Percentiles rank a stretch among this genome's conserved stretches.
phyloP scores from a whole-genome alignment of 352 stramenopile genomes.

The Phytophthora vignae region DNA sequence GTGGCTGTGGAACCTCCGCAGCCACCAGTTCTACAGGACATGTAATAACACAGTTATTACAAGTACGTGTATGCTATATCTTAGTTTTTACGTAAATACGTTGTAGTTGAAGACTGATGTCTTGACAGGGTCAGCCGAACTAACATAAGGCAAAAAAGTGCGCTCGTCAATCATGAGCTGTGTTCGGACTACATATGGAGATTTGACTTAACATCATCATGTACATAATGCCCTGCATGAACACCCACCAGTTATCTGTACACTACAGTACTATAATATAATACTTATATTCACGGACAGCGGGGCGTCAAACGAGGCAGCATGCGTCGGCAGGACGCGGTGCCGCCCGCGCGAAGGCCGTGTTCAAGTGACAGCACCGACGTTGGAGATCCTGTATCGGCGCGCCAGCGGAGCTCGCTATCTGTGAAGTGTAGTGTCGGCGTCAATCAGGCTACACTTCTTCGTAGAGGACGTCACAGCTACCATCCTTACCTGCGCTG shows the following conservation, averaged over 20 bases:
- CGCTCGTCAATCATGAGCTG: too few relatives aligned
- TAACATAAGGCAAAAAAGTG: too few relatives aligned
- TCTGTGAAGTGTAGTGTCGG: background rate
- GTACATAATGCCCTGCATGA: too few relatives aligned
- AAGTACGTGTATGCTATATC: background rate
- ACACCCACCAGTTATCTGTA: too few relatives aligned
- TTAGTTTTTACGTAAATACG: constrained; percentile 1
- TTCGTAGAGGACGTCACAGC: background rate
- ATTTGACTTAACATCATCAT: too few relatives aligned
- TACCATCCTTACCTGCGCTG: background rate
- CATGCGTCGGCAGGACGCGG: background rate
- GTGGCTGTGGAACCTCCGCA: background rate
- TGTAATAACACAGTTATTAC: background rate
- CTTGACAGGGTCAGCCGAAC: background rate
- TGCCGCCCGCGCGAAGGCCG: background rate
- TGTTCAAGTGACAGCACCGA: background rate
- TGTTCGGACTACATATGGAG: too few relatives aligned
- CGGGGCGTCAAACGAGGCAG: background rate
- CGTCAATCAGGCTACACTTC: background rate
- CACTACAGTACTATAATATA: too few relatives aligned
- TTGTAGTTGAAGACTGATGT: background rate
- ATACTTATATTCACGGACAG: background rate
- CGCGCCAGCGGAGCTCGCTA: background rate
- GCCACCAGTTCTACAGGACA: background rate
- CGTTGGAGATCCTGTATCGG: background rate